Evolutionary conservation across 2,329 filamentous ascomycete genomes (phyloP).

Genomic region (Penicillium hesseltinei): DNA sequence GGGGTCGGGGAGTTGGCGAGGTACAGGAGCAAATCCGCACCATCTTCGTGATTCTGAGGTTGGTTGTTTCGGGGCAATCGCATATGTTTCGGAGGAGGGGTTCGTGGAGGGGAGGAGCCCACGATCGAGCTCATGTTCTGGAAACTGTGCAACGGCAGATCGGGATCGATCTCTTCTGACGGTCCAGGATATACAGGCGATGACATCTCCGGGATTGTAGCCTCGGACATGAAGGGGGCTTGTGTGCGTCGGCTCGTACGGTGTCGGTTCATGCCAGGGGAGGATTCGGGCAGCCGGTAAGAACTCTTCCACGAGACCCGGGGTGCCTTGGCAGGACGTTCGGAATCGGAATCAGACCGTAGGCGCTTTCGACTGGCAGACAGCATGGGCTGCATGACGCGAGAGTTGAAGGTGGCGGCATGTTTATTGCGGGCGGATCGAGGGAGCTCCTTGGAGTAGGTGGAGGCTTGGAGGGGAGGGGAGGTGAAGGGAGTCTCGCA

Average conservation of each 20-base stretch:
- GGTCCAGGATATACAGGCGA: slow-evolving; percentile 41
- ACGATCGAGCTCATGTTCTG: slow-evolving; percentile 51
- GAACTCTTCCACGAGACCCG: slow-evolving; percentile 71
- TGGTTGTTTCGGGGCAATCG: slow-evolving; percentile 52
- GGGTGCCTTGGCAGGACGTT: slow-evolving; percentile 58
- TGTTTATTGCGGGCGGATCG: slow-evolving; percentile 50
- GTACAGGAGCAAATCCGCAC: slow-evolving; percentile 76
- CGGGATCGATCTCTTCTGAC: slow-evolving; percentile 74
- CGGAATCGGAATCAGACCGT: slow-evolving; percentile 60
- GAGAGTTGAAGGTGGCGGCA: slow-evolving; percentile 45
- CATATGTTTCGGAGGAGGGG: slow-evolving; percentile 64
- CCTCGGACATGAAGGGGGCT: slow-evolving; percentile 75
- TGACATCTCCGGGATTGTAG: slow-evolving; percentile 66
- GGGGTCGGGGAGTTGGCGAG: slow-evolving; percentile 89
- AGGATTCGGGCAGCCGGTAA: slow-evolving; percentile 78
- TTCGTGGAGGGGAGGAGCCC: slow-evolving; percentile 79
- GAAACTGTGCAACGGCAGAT: slow-evolving; percentile 60
- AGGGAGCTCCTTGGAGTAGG: slow-evolving; percentile 80
- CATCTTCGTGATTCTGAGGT: slow-evolving; percentile 67
- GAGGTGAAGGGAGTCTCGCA: slow-evolving; percentile 63
- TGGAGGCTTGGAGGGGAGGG: slow-evolving; percentile 75
- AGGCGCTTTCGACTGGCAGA: slow-evolving; percentile 65
- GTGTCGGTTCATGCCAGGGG: slow-evolving; percentile 74
- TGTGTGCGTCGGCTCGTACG: slow-evolving; percentile 73
- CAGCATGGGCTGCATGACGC: slow-evolving; percentile 44